These are phyloP conservation scores for Bipolaris cookei DNA, from an alignment of 2,329 filamentous ascomycete species.

Conservation along the genomic window DNA sequence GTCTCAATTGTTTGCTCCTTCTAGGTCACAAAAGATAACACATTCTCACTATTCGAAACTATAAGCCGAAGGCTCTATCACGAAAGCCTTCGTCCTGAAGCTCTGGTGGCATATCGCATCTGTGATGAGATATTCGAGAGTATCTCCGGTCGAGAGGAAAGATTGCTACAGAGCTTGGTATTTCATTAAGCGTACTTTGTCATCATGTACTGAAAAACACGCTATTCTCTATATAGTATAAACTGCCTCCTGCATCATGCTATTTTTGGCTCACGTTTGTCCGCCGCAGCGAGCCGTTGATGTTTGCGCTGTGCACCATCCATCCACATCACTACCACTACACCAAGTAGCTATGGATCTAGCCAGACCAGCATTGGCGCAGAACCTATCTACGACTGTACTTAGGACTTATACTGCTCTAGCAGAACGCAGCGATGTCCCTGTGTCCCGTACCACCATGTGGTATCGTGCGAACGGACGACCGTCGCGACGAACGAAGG, in stretches of 20 bases:
- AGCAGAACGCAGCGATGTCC: constrained; percentile 14
- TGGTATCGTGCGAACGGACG: constrained; percentile 7
- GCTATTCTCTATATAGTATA: background rate
- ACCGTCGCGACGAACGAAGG: constrained; percentile 27
- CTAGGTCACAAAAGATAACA: background rate
- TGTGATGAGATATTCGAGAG: background rate
- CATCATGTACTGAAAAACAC: background rate
- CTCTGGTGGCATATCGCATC: background rate
- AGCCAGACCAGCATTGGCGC: background rate
- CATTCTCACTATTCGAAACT: background rate
- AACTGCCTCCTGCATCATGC: background rate
- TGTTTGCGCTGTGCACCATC: background rate
- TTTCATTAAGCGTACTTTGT: background rate
- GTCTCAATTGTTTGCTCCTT: background rate
- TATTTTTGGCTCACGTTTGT: background rate
- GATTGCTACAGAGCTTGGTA: background rate
- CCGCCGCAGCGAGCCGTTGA: background rate
- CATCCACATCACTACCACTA: background rate
- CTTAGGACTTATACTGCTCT: background rate
- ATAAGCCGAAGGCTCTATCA: background rate
- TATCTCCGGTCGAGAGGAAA: background rate
- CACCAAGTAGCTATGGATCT: background rate
- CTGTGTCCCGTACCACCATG: constrained; percentile 19
- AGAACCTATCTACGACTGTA: background rate
- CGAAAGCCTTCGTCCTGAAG: background rate